Base-by-base conservation (phyloP, 1,284 basidiomycete genomes). In the Microbotryum scabiosae region DNA sequence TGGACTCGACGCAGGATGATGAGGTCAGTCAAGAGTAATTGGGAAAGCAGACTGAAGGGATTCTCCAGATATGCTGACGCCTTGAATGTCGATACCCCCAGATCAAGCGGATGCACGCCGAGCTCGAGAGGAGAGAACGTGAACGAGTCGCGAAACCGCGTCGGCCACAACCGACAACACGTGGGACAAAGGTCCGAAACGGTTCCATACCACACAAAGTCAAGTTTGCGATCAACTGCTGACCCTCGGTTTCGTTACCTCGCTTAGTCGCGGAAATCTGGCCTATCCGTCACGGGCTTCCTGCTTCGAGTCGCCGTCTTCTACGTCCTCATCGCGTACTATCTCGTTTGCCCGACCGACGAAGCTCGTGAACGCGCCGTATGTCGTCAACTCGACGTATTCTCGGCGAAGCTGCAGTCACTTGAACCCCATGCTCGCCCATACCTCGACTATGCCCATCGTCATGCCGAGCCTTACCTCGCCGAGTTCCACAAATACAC, bases 281-380 rank as follows among this genome's bases (percentile, higher is more conserved):
- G 64, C n/a, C 32, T 64, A 1, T 55, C 60, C 23, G 1, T 62
- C 14, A 57, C 53, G 2, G 67, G 65, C 25, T 65, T 69, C 62
- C 25, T 67, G 45, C 12, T 52, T 8, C 58, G 67, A 30, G 65
- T 60, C 45, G 60, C 41, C n/a, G 2, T 62, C 28, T 46, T 67
- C 56, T 69, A 69, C 63, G n/a, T 66, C 52, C 25, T 56, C 32
- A 63, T 65, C 57, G 63, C 61, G 55, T 63, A 57, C 56, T 59
- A 63, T 55, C 21, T 67, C 55, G 65, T 65, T 32, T 69, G 67
- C 56, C 67, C 67, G 1, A 49, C 28, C 52, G 63, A 67, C 51
- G 21, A 55, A 7, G 12, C 32, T 9, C 50, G 62, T 43, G 59
- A 63, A 5, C 56, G 61, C 26, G 57, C 64, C 26, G 60, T 68